Base-by-base conservation (phyloP, 2,329 filamentous ascomycete species). In the Nannizzia gypsea region DNA sequence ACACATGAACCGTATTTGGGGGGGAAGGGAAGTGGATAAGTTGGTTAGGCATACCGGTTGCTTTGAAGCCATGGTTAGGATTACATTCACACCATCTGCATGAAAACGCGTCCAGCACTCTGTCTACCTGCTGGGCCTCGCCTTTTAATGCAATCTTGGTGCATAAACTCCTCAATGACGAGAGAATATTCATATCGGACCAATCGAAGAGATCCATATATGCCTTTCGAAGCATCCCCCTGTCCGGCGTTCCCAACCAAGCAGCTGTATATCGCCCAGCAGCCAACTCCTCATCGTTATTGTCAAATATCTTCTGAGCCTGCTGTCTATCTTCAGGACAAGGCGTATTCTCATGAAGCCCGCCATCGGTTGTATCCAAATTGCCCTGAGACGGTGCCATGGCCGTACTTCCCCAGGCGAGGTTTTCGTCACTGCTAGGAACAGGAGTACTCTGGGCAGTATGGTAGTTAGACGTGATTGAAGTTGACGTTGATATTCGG, bases 121-220 rank as follows among this genome's bases (percentile, higher is more conserved):
- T 87, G 71, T 99, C 93, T 20, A 99, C 89, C 72, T 99, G 92
- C 73, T 99, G 93, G 2, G 91, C 95, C 74, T 99, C 93, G 44
- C 89, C 93, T 65, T 89, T 88, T 60, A 99, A 79, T 3, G 93
- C 80, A 24, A 97, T 79, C 34, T 89, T 86, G 58, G 83, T 83
- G 71, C 93, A 99, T 26, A 99, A 80, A 62, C 86, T 83, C 26
- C 93, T 85, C 64, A 97, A 79, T 6, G 89, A 84, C 40, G 81
- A 79, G 15, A 97, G 80, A 55, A 97, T 86, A 71, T 89, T 95
- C 68, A 88, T 80, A 66, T 87, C 86, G 6, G 82, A 78, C 76
- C 93, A 97, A 70, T 96, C 87, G 70, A 92, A 96, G 9, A 96
- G 77, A 62, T 90, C 85, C 87, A 99, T 95, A 73, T 96, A 99